Base-by-base conservation (phyloP, 2,329 filamentous ascomycete genomes). In the Trichophyton equinum region DNA sequence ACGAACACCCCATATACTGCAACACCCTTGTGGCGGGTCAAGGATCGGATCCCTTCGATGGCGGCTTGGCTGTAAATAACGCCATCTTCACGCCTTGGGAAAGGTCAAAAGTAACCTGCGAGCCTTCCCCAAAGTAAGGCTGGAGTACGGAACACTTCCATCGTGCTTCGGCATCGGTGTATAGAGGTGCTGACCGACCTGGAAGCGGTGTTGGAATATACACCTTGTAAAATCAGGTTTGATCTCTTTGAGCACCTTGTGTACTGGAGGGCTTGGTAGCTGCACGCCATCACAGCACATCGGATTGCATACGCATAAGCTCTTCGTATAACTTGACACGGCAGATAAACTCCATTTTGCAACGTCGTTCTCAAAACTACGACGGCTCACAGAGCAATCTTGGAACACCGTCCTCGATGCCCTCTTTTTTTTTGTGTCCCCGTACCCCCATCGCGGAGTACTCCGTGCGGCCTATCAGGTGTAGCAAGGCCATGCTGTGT, bases 311-410 rank as follows among this genome's bases (percentile, higher is more conserved):
- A 27, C 51, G 30, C 13, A 55, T 55, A 55, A 22, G 51, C 51
- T 55, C 51, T 38, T 55, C 51, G 51, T 55, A 55, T 55, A 55
- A 55, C 27, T 55, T 18, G 30, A 36, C 51, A 55, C 51, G 27
- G 51, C 51, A 55, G 27, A 36, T 55, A 20, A n/a, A 36, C 27
- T 36, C 30, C 51, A 55, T 33, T 33, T 36, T 36, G 13, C 13
- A 36, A 36, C 15, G 30, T 15, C 33, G n/a, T n/a, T 55, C 20
- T 11, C 25, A 36, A 55, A 15, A 3, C 49, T 25, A 30, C n/a
- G 51, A 55, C 8, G 30, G 38, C 8, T 55, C n/a, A 13, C 13
- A 13, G 46, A 51, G 46, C 22, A 1, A 13, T 22, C 46, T 51
- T 51, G 46, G 22, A 51, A 51, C 46, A 25, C 20, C 46, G 46